Evolutionary conservation across 768 basidiomycete species (phyloP).

Genomic region (Hygrocybe punicea): DNA sequence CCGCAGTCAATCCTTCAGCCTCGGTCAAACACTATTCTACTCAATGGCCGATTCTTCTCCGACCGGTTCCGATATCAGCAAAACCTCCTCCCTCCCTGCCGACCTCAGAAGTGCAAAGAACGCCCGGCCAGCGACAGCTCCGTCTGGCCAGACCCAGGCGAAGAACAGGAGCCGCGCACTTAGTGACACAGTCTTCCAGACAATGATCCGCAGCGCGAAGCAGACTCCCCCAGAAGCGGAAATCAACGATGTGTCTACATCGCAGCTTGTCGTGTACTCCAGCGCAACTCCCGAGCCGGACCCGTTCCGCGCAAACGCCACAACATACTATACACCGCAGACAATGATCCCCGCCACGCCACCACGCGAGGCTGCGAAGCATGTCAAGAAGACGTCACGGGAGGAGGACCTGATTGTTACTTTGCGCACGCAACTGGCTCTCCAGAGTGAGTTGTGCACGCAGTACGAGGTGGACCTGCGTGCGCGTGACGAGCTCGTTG

Average conservation of each 20-base stretch:
- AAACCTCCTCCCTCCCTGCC: constrained; percentile 15
- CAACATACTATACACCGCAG: constrained; percentile 74
- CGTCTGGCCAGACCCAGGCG: constrained; percentile 29
- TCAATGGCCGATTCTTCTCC: constrained; percentile 38
- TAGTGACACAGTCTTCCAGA: constrained; percentile 64
- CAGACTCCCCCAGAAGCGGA: constrained; percentile 53
- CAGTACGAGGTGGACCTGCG: constrained; percentile 75
- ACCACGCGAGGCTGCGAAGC: constrained; percentile 41
- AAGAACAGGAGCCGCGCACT: constrained; percentile 51
- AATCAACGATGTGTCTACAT: constrained; percentile 56
- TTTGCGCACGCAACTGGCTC: constrained; percentile 67
- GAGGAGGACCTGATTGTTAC: constrained; percentile 71
- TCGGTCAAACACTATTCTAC: constrained; percentile 61
- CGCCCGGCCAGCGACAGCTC: constrained; percentile 25
- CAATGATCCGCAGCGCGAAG: constrained; percentile 45
- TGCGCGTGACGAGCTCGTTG: constrained; percentile 70
- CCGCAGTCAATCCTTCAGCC: constrained; percentile 66
- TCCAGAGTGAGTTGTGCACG: constrained; percentile 70
- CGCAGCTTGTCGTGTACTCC: constrained; percentile 46
- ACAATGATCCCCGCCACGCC: constrained; percentile 69
- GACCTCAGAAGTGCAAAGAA: constrained; percentile 10
- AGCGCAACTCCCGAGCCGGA: constrained; percentile 49
- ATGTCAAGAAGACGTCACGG: constrained; percentile 60
- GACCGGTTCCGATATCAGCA: constrained; percentile 8
- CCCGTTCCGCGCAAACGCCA: constrained; percentile 70